Percentiles rank a stretch among this genome's conserved stretches.
Conservation (phyloP, 2,329 filamentous ascomycete genomes). For the Claviceps maximensis region DNA sequence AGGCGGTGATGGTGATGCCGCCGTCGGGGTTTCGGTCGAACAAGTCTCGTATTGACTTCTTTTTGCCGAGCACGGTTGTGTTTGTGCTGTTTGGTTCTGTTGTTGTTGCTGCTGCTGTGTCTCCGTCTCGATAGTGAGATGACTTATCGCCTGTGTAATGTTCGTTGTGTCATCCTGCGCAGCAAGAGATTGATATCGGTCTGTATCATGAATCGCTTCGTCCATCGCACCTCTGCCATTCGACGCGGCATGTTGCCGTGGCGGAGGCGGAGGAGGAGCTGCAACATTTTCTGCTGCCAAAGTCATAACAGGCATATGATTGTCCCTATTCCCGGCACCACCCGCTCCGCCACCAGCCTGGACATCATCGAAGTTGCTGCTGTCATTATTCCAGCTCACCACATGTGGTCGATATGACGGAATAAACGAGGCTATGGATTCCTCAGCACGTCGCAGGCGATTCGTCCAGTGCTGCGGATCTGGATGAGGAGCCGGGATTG, state of each 20-base stretch:
- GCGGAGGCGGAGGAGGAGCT: background rate
- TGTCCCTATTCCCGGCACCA: background rate
- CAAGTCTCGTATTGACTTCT: background rate
- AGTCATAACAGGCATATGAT: background rate
- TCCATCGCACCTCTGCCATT: background rate
- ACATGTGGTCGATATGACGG: background rate
- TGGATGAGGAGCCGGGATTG: background rate
- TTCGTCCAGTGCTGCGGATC: background rate
- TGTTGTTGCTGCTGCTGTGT: background rate
- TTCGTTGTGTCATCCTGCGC: background rate
- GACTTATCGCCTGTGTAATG: constrained; percentile 1
- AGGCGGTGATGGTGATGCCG: background rate
- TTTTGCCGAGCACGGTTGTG: too few relatives aligned
- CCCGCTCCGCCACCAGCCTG: background rate
- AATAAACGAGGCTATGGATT: background rate
- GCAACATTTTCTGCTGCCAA: background rate
- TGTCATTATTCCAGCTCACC: background rate
- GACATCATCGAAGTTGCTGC: background rate
- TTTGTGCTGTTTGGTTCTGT: background rate
- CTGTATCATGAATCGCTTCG: background rate
- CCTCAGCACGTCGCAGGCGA: background rate
- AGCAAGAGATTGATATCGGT: background rate
- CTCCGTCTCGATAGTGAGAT: background rate
- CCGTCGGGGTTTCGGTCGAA: background rate
- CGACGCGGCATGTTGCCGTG: background rate